A percentile compares a stretch with the other conserved stretches of the same genome.
These are phyloP conservation scores for Phaeosphaeriaceae sp. DNA, from an alignment of 2,329 filamentous ascomycete genomes.

Conservation along the genomic window DNA sequence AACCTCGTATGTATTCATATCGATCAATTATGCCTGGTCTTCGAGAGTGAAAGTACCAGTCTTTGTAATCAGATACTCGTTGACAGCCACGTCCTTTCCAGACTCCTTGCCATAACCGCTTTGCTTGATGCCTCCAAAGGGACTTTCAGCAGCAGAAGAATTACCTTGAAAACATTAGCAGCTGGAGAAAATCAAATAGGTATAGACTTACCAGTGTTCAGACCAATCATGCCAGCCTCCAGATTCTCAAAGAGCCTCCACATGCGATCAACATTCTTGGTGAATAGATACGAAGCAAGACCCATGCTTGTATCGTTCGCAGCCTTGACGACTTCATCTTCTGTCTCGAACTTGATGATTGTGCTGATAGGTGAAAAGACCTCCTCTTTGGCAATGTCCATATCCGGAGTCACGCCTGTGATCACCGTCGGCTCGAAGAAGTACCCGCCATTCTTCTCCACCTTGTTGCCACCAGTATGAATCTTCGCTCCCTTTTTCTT, in stretches of 20 bases:
- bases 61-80: conserved; percentile 69
- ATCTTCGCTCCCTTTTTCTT: conserved; percentile 67
- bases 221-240: conserved; percentile 73
- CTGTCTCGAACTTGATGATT: conserved; percentile 69
- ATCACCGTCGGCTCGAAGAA: conserved; percentile 76
- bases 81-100: conserved; percentile 70
- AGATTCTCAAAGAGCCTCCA: conserved; percentile 72
- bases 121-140: conserved; percentile 73
- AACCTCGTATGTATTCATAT: background rate
- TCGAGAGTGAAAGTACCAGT: conserved; percentile 69
- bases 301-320: conserved; percentile 71
- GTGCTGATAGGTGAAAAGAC: conserved; percentile 71
- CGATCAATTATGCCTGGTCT: conserved; percentile 22
- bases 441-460: conserved; percentile 62
- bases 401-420: conserved; percentile 63
- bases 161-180: conserved; percentile 54
- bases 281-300: conserved; percentile 72
- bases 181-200: background rate
- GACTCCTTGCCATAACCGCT: conserved; percentile 72
- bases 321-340: conserved; percentile 66
- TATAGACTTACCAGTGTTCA: conserved; percentile 61
- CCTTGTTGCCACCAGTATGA: conserved; percentile 65
- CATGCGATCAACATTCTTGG: conserved; percentile 70
- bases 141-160: conserved; percentile 69
- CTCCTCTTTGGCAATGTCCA: conserved; percentile 66